phyloP scores from a whole-genome alignment of 169 alveolate species.

The Cryptosporidium xiaoi region DNA sequence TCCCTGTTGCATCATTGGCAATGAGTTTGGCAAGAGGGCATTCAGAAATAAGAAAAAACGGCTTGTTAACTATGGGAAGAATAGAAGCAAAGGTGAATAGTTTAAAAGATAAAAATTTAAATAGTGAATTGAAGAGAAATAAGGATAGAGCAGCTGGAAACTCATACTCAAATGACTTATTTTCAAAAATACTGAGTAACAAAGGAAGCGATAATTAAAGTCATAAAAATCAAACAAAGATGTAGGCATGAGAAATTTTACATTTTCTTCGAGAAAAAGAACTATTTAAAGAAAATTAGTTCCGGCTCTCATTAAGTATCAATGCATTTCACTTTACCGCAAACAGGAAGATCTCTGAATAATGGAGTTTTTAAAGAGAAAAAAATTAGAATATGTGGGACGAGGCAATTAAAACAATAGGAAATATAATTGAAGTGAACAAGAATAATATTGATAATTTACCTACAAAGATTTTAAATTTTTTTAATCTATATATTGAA shows the following conservation, averaged over 20 bases:
- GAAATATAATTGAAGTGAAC: constrained; percentile 16
- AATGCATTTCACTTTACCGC: background rate
- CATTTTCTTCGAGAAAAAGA: background rate
- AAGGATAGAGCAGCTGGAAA: background rate
- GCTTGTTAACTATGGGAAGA: constrained; percentile 24
- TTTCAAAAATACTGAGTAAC: constrained; percentile 27
- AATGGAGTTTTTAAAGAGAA: no score
- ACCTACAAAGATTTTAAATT: constrained; percentile 15
- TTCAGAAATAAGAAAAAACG: constrained; percentile 23
- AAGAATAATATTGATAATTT: constrained; percentile 4
- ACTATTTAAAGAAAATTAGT: background rate
- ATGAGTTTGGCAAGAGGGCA: constrained; percentile 73
- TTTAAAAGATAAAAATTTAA: background rate
- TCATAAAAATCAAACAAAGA: background rate
- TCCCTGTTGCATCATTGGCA: constrained; percentile 63
- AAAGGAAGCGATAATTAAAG: background rate
- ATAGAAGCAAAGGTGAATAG: background rate
- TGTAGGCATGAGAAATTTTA: background rate
- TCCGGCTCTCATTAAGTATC: background rate
- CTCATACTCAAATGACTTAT: constrained; percentile 53
- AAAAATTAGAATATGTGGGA: constrained; percentile 14
- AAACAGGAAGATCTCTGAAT: no score
- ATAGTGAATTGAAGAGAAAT: background rate
- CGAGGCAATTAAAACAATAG: constrained; percentile 14
- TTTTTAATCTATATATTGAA: background rate